Evolutionary conservation across 768 basidiomycete genomes (phyloP).

Genomic region (Lepiota brunneoincarnata): DNA sequence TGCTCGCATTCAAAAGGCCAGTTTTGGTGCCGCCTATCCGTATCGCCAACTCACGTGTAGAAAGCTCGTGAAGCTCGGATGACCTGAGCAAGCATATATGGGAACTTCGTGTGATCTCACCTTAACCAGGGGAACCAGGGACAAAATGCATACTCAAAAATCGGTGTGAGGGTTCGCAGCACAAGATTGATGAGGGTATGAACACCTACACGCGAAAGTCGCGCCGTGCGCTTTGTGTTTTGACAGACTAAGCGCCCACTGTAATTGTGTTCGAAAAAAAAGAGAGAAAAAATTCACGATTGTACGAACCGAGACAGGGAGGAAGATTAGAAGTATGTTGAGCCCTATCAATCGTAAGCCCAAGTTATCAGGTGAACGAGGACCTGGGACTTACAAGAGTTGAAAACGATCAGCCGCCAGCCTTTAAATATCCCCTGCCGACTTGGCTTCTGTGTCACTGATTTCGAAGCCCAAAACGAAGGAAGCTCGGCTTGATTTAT

Average conservation of each 20-base stretch:
- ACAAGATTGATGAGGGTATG: not conserved
- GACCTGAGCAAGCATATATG: not conserved
- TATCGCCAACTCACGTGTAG: conserved; percentile 68
- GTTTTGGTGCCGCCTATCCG: conserved; percentile 77
- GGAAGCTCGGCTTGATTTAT: too few species aligned
- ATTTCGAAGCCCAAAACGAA: too few species aligned
- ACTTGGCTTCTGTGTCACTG: too few species aligned
- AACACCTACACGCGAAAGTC: conserved; percentile 58
- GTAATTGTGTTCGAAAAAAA: not conserved
- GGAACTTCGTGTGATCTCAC: conserved; percentile 28
- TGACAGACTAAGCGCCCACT: conserved; percentile 58
- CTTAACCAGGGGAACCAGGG: conserved; percentile 79
- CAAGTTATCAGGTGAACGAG: not conserved
- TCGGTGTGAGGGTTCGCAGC: not conserved
- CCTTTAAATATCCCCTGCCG: conserved; percentile 13
- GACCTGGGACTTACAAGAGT: conserved; percentile 21
- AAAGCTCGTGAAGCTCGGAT: conserved; percentile 69
- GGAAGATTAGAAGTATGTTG: conserved; percentile 60
- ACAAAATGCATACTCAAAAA: conserved; percentile 57
- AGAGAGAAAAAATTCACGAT: not conserved
- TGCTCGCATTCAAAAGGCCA: conserved; percentile 77
- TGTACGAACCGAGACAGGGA: conserved; percentile 63
- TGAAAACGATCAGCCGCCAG: conserved; percentile 22
- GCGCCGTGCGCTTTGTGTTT: conserved; percentile 48
- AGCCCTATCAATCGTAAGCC: conserved; percentile 47